phyloP scores from a whole-genome alignment of 805 yeast genomes.

The Kazachstania psychrophila region DNA sequence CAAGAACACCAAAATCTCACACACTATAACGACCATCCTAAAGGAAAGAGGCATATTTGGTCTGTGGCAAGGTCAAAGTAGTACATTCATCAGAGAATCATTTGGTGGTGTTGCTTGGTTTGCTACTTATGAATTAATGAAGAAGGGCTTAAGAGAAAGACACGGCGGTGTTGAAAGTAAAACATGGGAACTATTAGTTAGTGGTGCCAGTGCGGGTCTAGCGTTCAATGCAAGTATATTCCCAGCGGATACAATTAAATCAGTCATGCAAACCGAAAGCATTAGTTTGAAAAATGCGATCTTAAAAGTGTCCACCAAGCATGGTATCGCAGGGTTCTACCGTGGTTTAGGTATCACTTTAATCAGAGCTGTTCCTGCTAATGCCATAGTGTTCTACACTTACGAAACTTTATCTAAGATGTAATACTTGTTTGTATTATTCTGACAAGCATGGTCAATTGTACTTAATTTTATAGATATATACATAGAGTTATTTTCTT shows the following conservation, averaged over 20 bases:
- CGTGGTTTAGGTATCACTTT: conserved; percentile 80
- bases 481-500: neutral
- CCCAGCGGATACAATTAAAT: conserved; percentile 87
- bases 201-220: conserved; percentile 86
- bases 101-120: conserved; percentile 94
- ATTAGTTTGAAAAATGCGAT: conserved; percentile 36
- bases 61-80: conserved; percentile 79
- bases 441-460: too few species aligned
- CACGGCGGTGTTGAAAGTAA: conserved; percentile 25
- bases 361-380: conserved; percentile 77
- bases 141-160: conserved; percentile 25
- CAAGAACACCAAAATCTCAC: conserved; percentile 23
- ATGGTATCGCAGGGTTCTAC: conserved; percentile 67
- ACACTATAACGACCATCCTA: conserved; percentile 37
- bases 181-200: conserved; percentile 48
- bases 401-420: conserved; percentile 45
- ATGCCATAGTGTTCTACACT: conserved; percentile 73
- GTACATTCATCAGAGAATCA: conserved; percentile 73
- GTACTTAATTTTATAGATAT: neutral
- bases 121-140: conserved; percentile 68
- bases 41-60: conserved; percentile 53
- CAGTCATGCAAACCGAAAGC: conserved; percentile 55
- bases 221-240: conserved; percentile 70
- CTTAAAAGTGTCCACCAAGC: conserved; percentile 35
- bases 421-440: too few species aligned